These are phyloP conservation scores for Hypoxylon sp. DNA, from an alignment of 2,329 filamentous ascomycete genomes.

Conservation along the genomic window DNA sequence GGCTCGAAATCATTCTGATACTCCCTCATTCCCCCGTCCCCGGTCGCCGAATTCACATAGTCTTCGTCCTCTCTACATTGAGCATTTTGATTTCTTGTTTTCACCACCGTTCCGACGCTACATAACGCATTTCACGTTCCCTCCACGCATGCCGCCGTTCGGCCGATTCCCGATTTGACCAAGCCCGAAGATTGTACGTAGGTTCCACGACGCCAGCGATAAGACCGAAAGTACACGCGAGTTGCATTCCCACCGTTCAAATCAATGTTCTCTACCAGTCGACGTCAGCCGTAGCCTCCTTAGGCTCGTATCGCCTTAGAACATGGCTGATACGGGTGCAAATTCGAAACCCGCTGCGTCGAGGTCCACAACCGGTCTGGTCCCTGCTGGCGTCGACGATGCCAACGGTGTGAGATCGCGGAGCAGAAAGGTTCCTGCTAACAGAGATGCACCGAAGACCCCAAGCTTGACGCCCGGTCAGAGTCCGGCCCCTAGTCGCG, in stretches of 20 bases:
- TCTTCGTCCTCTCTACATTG: conserved; percentile 6
- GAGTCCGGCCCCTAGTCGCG: conserved; percentile 58
- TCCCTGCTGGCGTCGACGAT: conserved; percentile 57
- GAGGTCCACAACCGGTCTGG: conserved; percentile 62
- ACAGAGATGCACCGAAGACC: conserved; percentile 45
- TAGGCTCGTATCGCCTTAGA: conserved; percentile 41
- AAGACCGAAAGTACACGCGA: conserved; percentile 23
- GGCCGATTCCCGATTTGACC: conserved; percentile 33
- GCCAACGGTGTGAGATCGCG: conserved; percentile 62
- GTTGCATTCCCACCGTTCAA: conserved; percentile 23
- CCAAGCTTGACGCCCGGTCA: conserved; percentile 54
- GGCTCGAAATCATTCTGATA: conserved; percentile 27
- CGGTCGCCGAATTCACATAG: conserved; percentile 5
- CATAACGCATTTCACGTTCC: conserved; percentile 10
- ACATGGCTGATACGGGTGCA: conserved; percentile 49
- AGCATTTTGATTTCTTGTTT: conserved; percentile 3
- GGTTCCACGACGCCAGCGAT: conserved; percentile 23
- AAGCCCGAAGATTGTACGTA: conserved; percentile 5
- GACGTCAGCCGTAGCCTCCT: conserved; percentile 42
- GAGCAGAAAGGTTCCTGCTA: conserved; percentile 60
- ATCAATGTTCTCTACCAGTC: conserved; percentile 46
- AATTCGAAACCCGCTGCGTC: conserved; percentile 48
- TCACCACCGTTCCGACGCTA: not conserved
- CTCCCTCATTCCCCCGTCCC: not conserved
- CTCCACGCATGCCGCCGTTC: conserved; percentile 33